Evolutionary conservation across 2,329 filamentous ascomycete species (phyloP), one percentile per base, ranked within the genome.

Genomic region (Alternaria postmessia): DNA sequence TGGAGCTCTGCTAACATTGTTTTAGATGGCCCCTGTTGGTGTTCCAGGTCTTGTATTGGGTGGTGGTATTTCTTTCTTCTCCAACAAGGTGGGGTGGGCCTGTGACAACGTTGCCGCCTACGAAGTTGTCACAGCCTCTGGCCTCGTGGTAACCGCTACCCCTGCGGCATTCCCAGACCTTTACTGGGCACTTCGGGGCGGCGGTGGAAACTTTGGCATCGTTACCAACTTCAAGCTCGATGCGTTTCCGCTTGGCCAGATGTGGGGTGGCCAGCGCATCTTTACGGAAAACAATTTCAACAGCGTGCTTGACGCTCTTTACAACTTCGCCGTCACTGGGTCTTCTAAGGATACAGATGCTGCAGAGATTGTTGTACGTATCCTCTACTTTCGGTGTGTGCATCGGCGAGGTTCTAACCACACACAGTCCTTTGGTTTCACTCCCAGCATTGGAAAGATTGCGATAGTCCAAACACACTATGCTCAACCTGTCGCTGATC

Each of bases 101-200:
- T 67, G 63, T n/a, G 68, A 80, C 54, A 76, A 73, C 42, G 72
- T 80, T 14, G 65, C 67, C 6, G 24, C 63, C 68, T 67, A 61
- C 36, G 64, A 67, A 24, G 53, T 67, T 47, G 81, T 81, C 2
- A 76, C 83, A 4, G 80, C 78, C 1, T 71, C 81, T 52, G 54
- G 62, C 7, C 57, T 63, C 7, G 78, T 80, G 52, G 70, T 82
- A 20, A 70, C 66, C 14, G 46, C 52, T 7, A 62, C 46, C 75
- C 64, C 57, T 64, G 80, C 61, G 11, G 57, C n/a, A 30, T 65
- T 49, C 41, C 51, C 60, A 2, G 80, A 82, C 42, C 74, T 81
- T 5, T 81, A 76, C 67, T 69, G 65, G 56, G 76, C 75, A 3
- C 69, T 79, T 14, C 73, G 75, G 20, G 77, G 78, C 26, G 74